Evolutionary conservation across 768 basidiomycete species (phyloP), one percentile per base, ranked within the genome.

Genomic region (Scleroderma bovista): DNA sequence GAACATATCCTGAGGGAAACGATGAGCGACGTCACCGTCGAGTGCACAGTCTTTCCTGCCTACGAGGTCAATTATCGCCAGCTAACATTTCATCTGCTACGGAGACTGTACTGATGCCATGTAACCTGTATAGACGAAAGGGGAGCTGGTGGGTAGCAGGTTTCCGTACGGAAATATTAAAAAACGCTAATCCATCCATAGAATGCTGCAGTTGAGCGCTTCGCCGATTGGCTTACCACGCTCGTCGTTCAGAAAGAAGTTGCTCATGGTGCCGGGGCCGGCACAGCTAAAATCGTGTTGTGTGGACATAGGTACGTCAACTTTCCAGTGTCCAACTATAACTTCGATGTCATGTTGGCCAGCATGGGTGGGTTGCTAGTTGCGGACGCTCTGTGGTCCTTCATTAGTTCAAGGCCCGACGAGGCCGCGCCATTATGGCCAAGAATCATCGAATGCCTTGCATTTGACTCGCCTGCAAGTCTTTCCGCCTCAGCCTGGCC

Each of bases 291-390:
- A 63, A 78, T 95, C 44, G 86, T 93, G 3, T 73, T 96, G 7
- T 93, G 93, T 62, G 93, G 93, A 5, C 93, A 96, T 62, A 91
- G 88, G 89, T 83, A 51, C 40, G 74, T 24, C 24, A 38, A 6
- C 24, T 16, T 33, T 9, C 40, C 32, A 19, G 24, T 7, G 6
- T 24, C n/a, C n/a, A 24, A 36, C 51, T 22, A 12, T 48, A 20
- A 52, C 23, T 31, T 36, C 31, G n/a, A n/a, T n/a, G 23, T 31
- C 3, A 26, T 44, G n/a, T 50, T 44, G 38, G 39, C 15, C 58
- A 94, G 93, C 62, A 96, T 96, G 93, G 93, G 93, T 19, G 93
- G 93, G 2, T 70, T 96, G 19, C 75, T 97, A 2, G 86, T 86
- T 23, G 90, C 93, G 2, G 94, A 97, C 59, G 80, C 88, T 4